Evolutionary conservation across 176 grass and related monocot species (phyloP).

Genomic region (Aegilops bicornis): DNA sequence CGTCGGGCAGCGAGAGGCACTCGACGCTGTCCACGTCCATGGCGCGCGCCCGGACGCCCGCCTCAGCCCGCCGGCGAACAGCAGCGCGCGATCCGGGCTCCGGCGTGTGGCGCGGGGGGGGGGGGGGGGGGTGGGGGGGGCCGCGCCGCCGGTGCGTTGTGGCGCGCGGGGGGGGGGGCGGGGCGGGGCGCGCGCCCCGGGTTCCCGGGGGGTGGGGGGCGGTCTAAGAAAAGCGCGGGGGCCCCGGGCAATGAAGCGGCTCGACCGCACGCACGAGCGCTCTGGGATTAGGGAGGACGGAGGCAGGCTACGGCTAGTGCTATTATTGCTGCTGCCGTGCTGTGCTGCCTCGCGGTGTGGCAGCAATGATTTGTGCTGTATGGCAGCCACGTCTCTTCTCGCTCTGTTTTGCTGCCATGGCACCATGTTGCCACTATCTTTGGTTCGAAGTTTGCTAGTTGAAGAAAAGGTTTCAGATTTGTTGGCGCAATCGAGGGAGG

Average conservation of each 20-base stretch:
- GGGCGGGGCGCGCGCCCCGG: conserved; percentile 12
- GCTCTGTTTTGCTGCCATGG: neutral
- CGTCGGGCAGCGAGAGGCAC: conserved; percentile 71
- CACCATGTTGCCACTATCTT: conserved; percentile 2
- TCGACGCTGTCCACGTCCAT: conserved; percentile 69
- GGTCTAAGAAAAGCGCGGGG: conserved; percentile 5
- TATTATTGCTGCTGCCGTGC: neutral
- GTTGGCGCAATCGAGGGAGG: too few relatives aligned
- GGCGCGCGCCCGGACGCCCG: conserved; percentile 15
- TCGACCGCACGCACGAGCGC: neutral
- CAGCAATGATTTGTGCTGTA: neutral
- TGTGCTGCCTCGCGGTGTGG: neutral
- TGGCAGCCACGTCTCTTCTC: neutral
- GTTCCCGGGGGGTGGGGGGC: conserved; percentile 21
- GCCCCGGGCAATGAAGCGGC: neutral
- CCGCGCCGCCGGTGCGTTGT: conserved; percentile 24
- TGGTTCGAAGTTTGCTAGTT: too few relatives aligned
- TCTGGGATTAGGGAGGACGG: conserved; percentile 1
- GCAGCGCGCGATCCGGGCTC: conserved; percentile 8
- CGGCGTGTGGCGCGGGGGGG: neutral
- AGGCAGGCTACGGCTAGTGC: neutral
- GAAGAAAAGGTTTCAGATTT: too few relatives aligned
- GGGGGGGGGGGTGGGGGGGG: neutral
- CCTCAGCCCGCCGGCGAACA: conserved; percentile 21
- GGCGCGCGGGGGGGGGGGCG: neutral